Conservation (phyloP, 352 stramenopile species). For the Pythium insidiosum region DNA sequence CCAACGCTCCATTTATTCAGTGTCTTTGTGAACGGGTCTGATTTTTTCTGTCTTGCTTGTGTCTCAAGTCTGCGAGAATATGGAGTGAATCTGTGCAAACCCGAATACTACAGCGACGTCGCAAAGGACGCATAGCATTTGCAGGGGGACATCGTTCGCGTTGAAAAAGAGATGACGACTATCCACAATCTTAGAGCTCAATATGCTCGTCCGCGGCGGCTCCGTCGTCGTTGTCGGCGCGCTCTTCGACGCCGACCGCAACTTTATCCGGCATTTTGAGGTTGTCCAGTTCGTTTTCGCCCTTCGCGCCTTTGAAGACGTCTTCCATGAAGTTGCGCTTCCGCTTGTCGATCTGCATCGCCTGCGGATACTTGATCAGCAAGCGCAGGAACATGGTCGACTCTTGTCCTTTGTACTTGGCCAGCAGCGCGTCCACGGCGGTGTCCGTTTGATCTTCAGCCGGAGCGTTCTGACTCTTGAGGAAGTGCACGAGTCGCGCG, state of each 20-base stretch:
- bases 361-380: conserved; percentile 44
- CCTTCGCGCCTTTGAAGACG: not conserved
- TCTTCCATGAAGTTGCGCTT: conserved; percentile 9
- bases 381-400: conserved; percentile 45
- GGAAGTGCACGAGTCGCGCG: conserved; percentile 51
- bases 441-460: conserved; percentile 24
- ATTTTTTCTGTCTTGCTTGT: not conserved
- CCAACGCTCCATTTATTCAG: no score
- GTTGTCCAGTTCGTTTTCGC: conserved; percentile 1
- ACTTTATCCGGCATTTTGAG: conserved; percentile 7
- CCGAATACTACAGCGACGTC: conserved; percentile 72
- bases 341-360: conserved; percentile 19
- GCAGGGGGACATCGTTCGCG: not conserved
- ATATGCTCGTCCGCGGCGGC: conserved; percentile 27
- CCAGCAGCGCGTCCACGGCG: conserved; percentile 38
- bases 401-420: conserved; percentile 57
- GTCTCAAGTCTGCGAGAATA: conserved; percentile 62
- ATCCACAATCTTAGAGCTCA: conserved; percentile 22
- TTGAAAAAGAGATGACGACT: not conserved
- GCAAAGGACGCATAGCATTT: conserved; percentile 1
- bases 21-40: not conserved
- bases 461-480: conserved; percentile 28
- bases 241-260: conserved; percentile 1
- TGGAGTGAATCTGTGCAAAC: conserved; percentile 71
- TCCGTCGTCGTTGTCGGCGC: conserved; percentile 7